Percentiles rank a stretch among this genome's conserved stretches.
These are phyloP conservation scores for Russula sp. DNA, from an alignment of 768 basidiomycete species.

Conservation along the genomic window DNA sequence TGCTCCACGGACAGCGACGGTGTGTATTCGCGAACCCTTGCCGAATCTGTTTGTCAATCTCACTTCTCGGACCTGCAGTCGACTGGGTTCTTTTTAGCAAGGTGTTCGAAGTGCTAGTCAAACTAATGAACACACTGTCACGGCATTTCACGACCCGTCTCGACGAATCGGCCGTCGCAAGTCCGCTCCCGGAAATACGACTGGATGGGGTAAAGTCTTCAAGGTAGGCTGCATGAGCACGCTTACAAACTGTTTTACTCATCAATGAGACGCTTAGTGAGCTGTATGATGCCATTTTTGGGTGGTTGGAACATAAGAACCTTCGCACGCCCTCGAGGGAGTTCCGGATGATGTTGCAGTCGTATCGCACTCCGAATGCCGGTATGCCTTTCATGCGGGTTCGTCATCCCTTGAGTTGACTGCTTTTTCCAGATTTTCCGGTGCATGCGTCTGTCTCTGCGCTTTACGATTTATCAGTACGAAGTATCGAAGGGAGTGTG, in stretches of 20 bases:
- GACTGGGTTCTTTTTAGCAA: conserved; percentile 54
- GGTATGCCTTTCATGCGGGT: conserved; percentile 6
- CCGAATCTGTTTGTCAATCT: background rate
- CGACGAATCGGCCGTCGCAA: conserved; percentile 29
- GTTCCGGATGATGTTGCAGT: conserved; percentile 18
- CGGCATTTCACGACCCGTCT: conserved; percentile 37
- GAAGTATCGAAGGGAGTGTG: conserved; percentile 21
- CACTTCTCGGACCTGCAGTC: conserved; percentile 39
- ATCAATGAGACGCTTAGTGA: conserved; percentile 7
- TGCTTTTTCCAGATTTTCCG: conserved; percentile 21
- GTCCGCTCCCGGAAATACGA: conserved; percentile 24
- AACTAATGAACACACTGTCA: conserved; percentile 43
- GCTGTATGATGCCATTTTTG: conserved; percentile 21
- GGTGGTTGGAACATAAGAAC: conserved; percentile 25
- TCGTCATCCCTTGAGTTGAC: background rate
- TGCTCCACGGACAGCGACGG: conserved; percentile 44
- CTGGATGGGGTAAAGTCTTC: conserved; percentile 21
- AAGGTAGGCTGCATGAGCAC: conserved; percentile 11
- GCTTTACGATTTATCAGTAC: conserved; percentile 25
- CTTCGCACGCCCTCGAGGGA: conserved; percentile 21
- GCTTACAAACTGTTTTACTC: background rate
- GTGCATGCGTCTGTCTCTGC: conserved; percentile 20
- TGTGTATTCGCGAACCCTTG: conserved; percentile 36
- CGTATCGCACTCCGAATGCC: conserved; percentile 18
- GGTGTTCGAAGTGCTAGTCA: conserved; percentile 43